These are phyloP conservation scores for Ceratocystis papillata DNA, from an alignment of 2,329 filamentous ascomycete species.

Conservation along the genomic window DNA sequence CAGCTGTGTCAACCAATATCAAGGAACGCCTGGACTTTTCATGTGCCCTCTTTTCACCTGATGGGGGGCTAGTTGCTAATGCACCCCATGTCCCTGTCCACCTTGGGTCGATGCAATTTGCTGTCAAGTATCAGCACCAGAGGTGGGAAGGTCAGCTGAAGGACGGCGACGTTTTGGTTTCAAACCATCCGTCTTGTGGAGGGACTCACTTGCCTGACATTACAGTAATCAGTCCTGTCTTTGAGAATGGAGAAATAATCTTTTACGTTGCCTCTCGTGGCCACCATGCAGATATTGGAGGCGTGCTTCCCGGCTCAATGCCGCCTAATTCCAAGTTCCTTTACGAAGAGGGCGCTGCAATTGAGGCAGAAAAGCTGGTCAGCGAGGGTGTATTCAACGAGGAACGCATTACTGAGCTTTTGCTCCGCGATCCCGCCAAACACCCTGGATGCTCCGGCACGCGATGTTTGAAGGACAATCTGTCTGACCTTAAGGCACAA, in stretches of 20 bases:
- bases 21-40: slow-evolving; percentile 76
- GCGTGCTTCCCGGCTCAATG: slow-evolving; percentile 72
- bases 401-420: slow-evolving; percentile 58
- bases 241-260: slow-evolving; percentile 55
- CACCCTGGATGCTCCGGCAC: slow-evolving; percentile 69
- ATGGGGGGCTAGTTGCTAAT: slow-evolving; percentile 66
- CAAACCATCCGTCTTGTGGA: slow-evolving; percentile 73
- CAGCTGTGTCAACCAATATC: slow-evolving; percentile 69
- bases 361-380: slow-evolving; percentile 58
- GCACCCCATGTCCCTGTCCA: slow-evolving; percentile 73
- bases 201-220: slow-evolving; percentile 77
- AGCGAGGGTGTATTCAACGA: slow-evolving; percentile 69
- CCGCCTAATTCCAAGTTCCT: slow-evolving; percentile 59
- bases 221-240: slow-evolving; percentile 69
- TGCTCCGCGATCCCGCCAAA: slow-evolving; percentile 62
- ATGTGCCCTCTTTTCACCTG: slow-evolving; percentile 66
- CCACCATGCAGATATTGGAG: slow-evolving; percentile 77
- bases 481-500: slow-evolving; percentile 75
- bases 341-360: slow-evolving; percentile 52
- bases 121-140: slow-evolving; percentile 63
- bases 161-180: slow-evolving; percentile 69
- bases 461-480: slow-evolving; percentile 65
- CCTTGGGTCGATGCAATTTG: slow-evolving; percentile 72
- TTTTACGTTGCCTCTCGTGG: slow-evolving; percentile 74
- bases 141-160: slow-evolving; percentile 71